phyloP scores from a whole-genome alignment of 192 early-diverging fungal genomes.

The Radiomyces spectabilis region DNA sequence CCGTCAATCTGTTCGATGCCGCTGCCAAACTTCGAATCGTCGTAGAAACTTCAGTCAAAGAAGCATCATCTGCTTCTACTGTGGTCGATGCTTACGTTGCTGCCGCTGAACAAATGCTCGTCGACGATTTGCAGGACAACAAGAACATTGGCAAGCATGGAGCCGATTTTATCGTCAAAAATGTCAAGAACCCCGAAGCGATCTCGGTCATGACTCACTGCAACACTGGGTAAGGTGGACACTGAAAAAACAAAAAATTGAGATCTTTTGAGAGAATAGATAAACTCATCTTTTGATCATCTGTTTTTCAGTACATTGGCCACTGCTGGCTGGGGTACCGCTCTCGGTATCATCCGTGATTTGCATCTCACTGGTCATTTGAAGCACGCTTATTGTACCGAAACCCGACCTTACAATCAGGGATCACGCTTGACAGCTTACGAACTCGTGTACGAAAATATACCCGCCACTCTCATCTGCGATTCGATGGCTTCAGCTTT shows the following conservation, averaged over 20 bases:
- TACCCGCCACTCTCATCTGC: slow-evolving; percentile 85
- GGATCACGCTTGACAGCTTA: slow-evolving; percentile 92
- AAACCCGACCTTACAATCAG: slow-evolving; percentile 98
- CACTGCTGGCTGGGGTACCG: slow-evolving; percentile 84
- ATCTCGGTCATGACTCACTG: slow-evolving; percentile 88
- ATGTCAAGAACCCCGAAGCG: slow-evolving; percentile 28
- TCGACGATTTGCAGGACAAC: slow-evolving; percentile 82
- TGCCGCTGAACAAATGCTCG: slow-evolving; percentile 79
- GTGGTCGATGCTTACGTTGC: slow-evolving; percentile 60
- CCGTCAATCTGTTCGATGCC: slow-evolving; percentile 94
- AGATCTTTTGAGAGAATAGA: not conserved
- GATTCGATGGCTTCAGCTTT: slow-evolving; percentile 90
- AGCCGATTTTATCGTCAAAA: slow-evolving; percentile 60
- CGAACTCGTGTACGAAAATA: slow-evolving; percentile 88
- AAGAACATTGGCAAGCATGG: slow-evolving; percentile 76
- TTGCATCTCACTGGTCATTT: slow-evolving; percentile 50
- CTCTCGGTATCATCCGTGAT: slow-evolving; percentile 86
- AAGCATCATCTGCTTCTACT: slow-evolving; percentile 16
- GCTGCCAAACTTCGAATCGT: slow-evolving; percentile 39
- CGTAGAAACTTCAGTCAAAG: slow-evolving; percentile 20
- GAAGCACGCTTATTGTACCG: slow-evolving; percentile 84
- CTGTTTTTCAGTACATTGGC: slow-evolving; percentile 43
- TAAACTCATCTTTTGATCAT: not conserved
- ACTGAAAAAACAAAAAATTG: not conserved
- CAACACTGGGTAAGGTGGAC: slow-evolving; percentile 78